Evolutionary conservation across 2,329 filamentous ascomycete genomes (phyloP).

Genomic region (Diplodia corticola): DNA sequence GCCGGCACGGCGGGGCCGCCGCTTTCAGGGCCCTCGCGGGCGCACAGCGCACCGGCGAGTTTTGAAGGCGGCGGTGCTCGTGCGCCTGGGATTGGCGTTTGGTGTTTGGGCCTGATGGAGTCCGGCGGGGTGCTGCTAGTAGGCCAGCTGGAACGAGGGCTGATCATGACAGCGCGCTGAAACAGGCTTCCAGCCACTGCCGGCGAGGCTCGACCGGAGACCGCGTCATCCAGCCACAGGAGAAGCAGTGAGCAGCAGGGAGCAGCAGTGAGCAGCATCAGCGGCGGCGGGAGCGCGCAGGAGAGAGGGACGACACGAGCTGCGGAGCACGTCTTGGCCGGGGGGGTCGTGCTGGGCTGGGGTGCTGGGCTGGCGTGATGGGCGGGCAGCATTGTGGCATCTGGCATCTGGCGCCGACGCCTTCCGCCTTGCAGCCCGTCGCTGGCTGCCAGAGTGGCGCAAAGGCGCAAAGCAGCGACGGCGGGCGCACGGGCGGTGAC

Average conservation of each 20-base stretch:
- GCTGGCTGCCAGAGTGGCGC: too few relatives aligned
- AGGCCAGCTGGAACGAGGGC: background rate
- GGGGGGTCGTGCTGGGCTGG: background rate
- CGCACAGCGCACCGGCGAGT: background rate
- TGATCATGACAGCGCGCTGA: conserved; percentile 10
- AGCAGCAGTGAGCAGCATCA: background rate
- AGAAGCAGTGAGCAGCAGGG: background rate
- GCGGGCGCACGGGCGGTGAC: conserved; percentile 5
- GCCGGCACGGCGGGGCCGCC: background rate
- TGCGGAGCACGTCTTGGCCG: background rate
- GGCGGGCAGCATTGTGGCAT: background rate
- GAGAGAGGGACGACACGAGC: background rate
- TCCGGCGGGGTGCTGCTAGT: background rate
- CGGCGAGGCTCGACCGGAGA: background rate
- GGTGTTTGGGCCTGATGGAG: background rate
- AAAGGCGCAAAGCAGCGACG: background rate
- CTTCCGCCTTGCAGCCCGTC: background rate
- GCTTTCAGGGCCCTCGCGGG: background rate
- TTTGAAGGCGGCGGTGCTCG: background rate
- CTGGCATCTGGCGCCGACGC: background rate
- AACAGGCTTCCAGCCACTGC: conserved; percentile 19
- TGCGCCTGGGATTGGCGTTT: background rate
- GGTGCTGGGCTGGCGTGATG: conserved; percentile 17
- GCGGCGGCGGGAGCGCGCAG: background rate
- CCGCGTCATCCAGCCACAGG: conserved; percentile 6